Percentiles rank a stretch among this genome's conserved stretches.
These are phyloP conservation scores for Sutorius australiensis DNA, from an alignment of 768 basidiomycete genomes.

Conservation along the genomic window DNA sequence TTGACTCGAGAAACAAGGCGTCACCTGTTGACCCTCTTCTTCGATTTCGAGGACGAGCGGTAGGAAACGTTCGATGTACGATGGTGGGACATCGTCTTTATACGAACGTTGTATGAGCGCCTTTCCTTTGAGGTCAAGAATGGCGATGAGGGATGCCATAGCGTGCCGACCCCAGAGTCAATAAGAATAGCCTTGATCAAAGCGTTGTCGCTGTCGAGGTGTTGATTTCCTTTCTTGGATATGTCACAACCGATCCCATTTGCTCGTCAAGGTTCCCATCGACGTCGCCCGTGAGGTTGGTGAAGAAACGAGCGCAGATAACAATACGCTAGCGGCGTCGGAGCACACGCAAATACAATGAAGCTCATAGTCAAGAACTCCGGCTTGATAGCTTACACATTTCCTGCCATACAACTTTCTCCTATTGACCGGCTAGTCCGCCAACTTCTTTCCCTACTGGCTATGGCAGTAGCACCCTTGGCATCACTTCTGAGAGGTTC, in stretches of 20 bases:
- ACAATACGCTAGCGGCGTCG: no score
- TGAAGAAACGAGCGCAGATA: no score
- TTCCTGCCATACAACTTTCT: no score
- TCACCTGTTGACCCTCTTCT: conserved; percentile 94
- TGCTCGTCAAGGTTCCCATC: no score
- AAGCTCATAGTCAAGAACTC: no score
- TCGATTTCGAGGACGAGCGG: conserved; percentile 93
- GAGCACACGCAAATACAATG: no score
- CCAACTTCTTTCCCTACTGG: no score
- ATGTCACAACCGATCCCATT: not conserved
- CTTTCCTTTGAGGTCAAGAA: conserved; percentile 98
- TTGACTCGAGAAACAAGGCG: conserved; percentile 92
- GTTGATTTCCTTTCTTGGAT: conserved; percentile 13
- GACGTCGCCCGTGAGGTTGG: no score
- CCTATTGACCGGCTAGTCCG: no score
- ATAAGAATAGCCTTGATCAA: not conserved
- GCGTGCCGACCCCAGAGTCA: not conserved
- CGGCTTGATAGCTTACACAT: no score
- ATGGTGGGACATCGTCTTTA: conserved; percentile 88
- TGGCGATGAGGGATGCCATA: conserved; percentile 80
- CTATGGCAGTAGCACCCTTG: no score
- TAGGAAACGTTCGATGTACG: conserved; percentile 90
- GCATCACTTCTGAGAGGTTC: no score
- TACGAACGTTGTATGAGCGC: conserved; percentile 96
- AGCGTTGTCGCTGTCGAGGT: not conserved